Evolutionary conservation across 2,329 filamentous ascomycete genomes (phyloP).

Genomic region (Teratosphaeria nubilosa): DNA sequence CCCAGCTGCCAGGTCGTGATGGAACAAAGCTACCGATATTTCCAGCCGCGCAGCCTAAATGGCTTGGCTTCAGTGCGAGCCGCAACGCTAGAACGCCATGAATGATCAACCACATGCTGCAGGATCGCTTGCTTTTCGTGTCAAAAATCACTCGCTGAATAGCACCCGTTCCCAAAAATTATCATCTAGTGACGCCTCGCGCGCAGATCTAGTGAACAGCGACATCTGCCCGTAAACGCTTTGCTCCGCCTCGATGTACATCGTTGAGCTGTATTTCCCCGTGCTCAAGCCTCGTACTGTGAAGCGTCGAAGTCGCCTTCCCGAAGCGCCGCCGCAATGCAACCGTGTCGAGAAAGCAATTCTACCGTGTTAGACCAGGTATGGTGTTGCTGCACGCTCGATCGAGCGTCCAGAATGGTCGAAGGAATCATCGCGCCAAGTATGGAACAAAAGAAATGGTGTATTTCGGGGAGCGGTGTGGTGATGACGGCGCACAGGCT

Average conservation of each 20-base stretch:
- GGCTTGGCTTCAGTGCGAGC: neutral
- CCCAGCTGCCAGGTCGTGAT: neutral
- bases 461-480: neutral
- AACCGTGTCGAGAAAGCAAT: conserved; percentile 30
- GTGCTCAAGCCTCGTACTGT: neutral
- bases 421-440: conserved; percentile 20
- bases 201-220: neutral
- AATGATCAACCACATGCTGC: neutral
- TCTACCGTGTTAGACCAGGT: conserved; percentile 39
- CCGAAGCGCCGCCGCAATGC: conserved; percentile 9
- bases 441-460: conserved; percentile 8
- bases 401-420: conserved; percentile 5
- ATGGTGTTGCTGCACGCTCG: conserved; percentile 12
- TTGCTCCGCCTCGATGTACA: neutral
- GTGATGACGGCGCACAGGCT: conserved; percentile 7
- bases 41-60: neutral
- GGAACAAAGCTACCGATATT: neutral
- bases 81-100: neutral
- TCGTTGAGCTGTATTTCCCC: neutral
- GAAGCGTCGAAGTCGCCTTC: neutral
- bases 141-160: neutral
- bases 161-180: neutral
- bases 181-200: neutral
- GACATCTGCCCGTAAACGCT: neutral
- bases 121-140: neutral